Evolutionary conservation across 176 grass and related monocot genomes (phyloP), one percentile per base, ranked within the genome.

Genomic region (Saccharum spontaneum): DNA sequence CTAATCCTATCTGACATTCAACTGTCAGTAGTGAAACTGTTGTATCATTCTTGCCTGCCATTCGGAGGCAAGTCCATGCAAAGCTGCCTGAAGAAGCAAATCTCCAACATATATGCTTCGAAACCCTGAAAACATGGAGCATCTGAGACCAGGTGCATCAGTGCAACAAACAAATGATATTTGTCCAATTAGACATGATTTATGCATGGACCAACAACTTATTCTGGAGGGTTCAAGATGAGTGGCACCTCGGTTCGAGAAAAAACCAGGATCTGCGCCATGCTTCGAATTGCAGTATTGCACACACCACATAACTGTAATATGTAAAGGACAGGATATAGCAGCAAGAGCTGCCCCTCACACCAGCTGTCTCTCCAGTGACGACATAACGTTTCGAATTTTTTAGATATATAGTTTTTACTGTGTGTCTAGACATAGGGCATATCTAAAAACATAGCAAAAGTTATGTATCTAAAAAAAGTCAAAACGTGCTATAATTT

Each of bases 281-380:
- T 82, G 63, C n/a, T 69, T 46, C 43, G 38, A 69, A 34, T 34
- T 34, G 2, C 34, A 34, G 34, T 34, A 30, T 57, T 40, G 13
- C 26, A 79, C 39, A 43, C 28, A 68, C 28, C 28, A 45, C 24
- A 12, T 88, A 90, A 89, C 92, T 94, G 92, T 73, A 94, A 81
- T 66, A 89, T 75, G 41, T 92, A 94, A 43, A 94, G 92, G 36
- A 94, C 83, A 38, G 92, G 92, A 73, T 87, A 94, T 73, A 94
- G 86, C 55, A 94, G 74, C 82, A 76, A 88, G 52, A 94, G 69
- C 81, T 94, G 92, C 22, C 92, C 92, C 85, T 94, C 90, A 94
- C 92, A 83, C 92, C 90, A 75, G 92, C 92, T 38, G 92, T 90
- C 88, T 92, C 92, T 73, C 92, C 92, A 82, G 87, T 86, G 0